A percentile compares a stretch with the other conserved stretches of the same genome.
Evolutionary conservation across 176 grass and related monocot genomes (phyloP).

Genomic region (Cenchrus fungigraminus): DNA sequence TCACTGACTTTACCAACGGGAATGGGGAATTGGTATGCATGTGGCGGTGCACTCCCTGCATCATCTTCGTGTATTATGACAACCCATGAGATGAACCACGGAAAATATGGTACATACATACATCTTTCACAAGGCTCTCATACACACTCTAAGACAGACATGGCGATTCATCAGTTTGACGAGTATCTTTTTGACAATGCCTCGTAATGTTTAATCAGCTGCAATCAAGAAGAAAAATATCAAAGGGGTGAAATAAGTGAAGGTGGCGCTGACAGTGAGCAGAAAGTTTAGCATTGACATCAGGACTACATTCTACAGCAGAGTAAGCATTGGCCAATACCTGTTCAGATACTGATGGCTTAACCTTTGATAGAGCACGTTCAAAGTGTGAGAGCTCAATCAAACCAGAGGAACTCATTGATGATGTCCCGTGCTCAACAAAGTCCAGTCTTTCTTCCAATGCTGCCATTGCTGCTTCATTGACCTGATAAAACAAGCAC

Average conservation of each 20-base stretch:
- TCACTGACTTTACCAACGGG: neutral
- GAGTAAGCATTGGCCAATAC: slow-evolving; percentile 34
- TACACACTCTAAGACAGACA: neutral
- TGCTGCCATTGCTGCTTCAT: slow-evolving; percentile 83
- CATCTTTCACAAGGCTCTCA: neutral
- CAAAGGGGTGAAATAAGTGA: neutral
- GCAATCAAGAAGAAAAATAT: slow-evolving; percentile 10
- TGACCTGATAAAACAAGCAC: slow-evolving; percentile 55
- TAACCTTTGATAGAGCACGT: slow-evolving; percentile 60
- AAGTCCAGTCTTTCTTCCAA: slow-evolving; percentile 62
- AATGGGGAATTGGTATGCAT: neutral
- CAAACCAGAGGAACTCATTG: slow-evolving; percentile 38
- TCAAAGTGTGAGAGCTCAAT: slow-evolving; percentile 72
- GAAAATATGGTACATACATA: neutral
- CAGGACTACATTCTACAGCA: neutral
- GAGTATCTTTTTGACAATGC: slow-evolving; percentile 50
- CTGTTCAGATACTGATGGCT: slow-evolving; percentile 78
- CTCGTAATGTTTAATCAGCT: slow-evolving; percentile 69
- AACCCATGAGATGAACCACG: neutral
- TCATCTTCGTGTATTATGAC: neutral
- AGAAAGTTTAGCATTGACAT: neutral
- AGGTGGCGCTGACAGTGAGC: neutral
- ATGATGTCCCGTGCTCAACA: slow-evolving; percentile 41
- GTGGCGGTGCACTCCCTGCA: neutral
- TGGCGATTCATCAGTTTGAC: slow-evolving; percentile 4